Evolutionary conservation across 441 rosid species (phyloP), one percentile per base, ranked within the genome.

Genomic region (Pelargonium cotyledonis): DNA sequence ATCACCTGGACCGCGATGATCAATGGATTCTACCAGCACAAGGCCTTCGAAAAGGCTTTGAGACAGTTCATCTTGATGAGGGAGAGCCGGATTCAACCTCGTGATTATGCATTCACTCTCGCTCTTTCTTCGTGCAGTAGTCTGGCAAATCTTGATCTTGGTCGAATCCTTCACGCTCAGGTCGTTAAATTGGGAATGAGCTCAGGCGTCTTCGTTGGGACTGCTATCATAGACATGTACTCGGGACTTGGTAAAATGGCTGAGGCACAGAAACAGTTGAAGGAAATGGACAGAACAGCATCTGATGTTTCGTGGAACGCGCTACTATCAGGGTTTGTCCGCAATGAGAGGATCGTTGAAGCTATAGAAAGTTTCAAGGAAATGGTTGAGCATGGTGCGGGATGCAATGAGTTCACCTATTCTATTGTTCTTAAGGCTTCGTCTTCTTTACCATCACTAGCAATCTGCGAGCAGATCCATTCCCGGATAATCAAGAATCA

Each of bases 141-240:
- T 7, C 43, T 65, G 76, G 77, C 55, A 58, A 43, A 77, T 71
- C 61, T 65, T 65, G 63, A 60, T 44, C 43, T 23, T 10, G 75
- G 78, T 6, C 68, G 57, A 46, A 69, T 68, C 65, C 66, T 82
- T 69, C 85, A 82, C 46, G 76, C 74, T 63, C 68, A 70, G 8
- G 81, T 77, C 43, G 29, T 75, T 38, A 75, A 73, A 53, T 61
- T 65, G 67, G 83, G 80, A 53, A 65, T 77, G 55, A 79, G 74
- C 60, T 65, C 60, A 4, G 67, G 76, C 65, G 38, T 71, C 23
- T 79, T 73, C 68, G 79, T 82, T 41, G 74, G 57, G 66, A 75
- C 81, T 41, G 76, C 78, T 64, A 73, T 82, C 47, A 46, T 77
- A 43, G 81, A 77, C 68, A 75, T 79, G 83, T 82, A 82, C 68